Evolutionary conservation across 768 basidiomycete genomes (phyloP), one percentile per base, ranked within the genome.

Genomic region (Cystobasidiopsis lactophilus): DNA sequence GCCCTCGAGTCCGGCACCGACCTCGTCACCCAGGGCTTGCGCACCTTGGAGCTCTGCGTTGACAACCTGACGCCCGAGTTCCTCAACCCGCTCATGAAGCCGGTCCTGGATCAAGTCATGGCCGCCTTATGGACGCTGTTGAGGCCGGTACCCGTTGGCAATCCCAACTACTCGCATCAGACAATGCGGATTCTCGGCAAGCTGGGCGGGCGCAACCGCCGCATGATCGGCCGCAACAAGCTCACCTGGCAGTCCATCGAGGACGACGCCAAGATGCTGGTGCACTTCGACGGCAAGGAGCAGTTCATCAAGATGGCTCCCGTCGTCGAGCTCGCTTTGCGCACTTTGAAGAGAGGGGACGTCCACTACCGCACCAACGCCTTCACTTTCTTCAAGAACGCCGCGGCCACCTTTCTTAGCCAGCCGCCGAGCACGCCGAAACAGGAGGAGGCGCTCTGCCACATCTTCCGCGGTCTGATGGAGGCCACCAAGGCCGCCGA

Each of bases 31-130:
- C 93, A 98, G 69, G 93, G 93, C 41, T 70, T 98, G 24, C 77
- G 93, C 5, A 98, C 93, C 0, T 75, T 98, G 54, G 93, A 98
- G 66, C 73, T 98, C n/a, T 96, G 91, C 68, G 91, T 96, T 62
- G 93, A 98, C 70, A 98, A 96, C 64, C 74, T 98, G 26, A 93
- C 86, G 0, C 85, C 86, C 2, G 93, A 96, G 67, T 96, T 96
- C 70, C 74, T 98, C 27, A 91, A 96, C 62, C 93, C 93, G 2
- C 89, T 86, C 2, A 76, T 96, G 58, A 84, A 78, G 57, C 85
- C 83, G 0, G 88, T 96, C 40, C 73, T 93, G 40, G 74, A 86
- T 44, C 86, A 96, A 57, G 70, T 98, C 52, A 96, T 88, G 84
- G 82, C 82, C 57, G 91, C 88, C 0, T 73, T 98, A 23, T 85